These are phyloP conservation scores for Magnusiomyces tetraspermus DNA, from an alignment of 1,139 yeast genomes.

Conservation along the genomic window DNA sequence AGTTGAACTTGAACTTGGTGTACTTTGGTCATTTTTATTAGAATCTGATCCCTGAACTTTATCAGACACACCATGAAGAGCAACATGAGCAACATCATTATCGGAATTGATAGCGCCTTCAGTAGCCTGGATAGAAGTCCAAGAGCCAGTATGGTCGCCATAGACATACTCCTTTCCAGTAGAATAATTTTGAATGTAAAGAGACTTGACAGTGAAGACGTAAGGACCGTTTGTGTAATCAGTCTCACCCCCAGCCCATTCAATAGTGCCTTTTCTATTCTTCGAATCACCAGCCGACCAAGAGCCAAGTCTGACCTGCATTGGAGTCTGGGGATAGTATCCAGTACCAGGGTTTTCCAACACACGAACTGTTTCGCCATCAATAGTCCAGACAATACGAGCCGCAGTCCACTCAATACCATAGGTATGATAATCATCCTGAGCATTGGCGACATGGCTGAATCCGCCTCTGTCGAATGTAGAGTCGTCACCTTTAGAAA, in stretches of 20 bases:
- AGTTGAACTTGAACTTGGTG: neutral
- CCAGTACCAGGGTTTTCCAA: conserved; percentile 40
- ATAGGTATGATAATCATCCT: conserved; percentile 58
- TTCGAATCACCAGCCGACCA: conserved; percentile 80
- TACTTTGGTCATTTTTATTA: neutral
- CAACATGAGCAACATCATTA: conserved; percentile 36
- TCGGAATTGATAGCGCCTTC: conserved; percentile 62
- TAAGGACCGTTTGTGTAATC: conserved; percentile 60
- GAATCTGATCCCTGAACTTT: neutral
- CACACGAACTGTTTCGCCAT: conserved; percentile 52
- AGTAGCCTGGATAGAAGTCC: conserved; percentile 57
- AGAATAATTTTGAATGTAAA: conserved; percentile 69
- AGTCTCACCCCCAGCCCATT: conserved; percentile 80
- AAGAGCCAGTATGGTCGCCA: conserved; percentile 52
- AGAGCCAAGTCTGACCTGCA: conserved; percentile 56
- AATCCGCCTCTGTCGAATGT: conserved; percentile 74
- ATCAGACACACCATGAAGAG: neutral
- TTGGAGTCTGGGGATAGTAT: conserved; percentile 68
- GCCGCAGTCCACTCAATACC: conserved; percentile 74
- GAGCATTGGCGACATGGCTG: conserved; percentile 50
- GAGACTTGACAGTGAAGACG: conserved; percentile 51
- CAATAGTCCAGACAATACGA: conserved; percentile 49
- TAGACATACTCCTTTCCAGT: conserved; percentile 63
- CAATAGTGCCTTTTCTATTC: conserved; percentile 57
- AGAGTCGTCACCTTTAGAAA: conserved; percentile 66